Conservation (phyloP, 164 flowering plant species). For the Cinnamomum chago region DNA sequence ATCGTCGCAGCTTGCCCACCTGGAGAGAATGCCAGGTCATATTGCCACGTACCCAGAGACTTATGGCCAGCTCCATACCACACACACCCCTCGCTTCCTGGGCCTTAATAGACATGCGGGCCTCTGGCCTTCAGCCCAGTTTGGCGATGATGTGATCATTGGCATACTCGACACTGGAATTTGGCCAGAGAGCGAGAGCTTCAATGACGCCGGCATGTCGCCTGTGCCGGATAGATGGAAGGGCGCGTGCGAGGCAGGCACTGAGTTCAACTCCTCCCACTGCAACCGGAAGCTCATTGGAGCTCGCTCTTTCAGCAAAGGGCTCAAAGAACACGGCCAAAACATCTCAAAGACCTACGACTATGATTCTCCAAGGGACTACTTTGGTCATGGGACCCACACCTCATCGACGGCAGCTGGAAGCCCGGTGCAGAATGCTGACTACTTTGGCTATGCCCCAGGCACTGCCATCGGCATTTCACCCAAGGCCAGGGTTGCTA, state of each 20-base stretch:
- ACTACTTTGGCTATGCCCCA: constrained; percentile 58
- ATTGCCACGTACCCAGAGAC: constrained; percentile 25
- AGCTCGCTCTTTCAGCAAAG: constrained; percentile 17
- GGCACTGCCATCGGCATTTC: constrained; percentile 6
- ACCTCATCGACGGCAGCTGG: constrained; percentile 85
- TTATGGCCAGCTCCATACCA: constrained; percentile 15
- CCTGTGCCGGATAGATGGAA: constrained; percentile 7
- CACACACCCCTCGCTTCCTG: constrained; percentile 8
- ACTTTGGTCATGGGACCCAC: constrained; percentile 87
- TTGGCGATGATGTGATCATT: constrained; percentile 13
- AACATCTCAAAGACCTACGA: constrained; percentile 6
- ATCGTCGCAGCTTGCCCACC: constrained; percentile 30
- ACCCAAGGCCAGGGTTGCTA: constrained; percentile 12
- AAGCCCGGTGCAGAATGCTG: constrained; percentile 43
- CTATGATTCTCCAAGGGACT: constrained; percentile 53
- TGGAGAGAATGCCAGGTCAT: constrained; percentile 41
- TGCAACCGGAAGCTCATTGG: constrained; percentile 23
- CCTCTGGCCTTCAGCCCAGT: constrained; percentile 8
- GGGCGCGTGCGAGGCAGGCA: constrained; percentile 11
- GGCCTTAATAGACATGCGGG: constrained; percentile 8
- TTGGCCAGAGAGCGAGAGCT: constrained; percentile 11
- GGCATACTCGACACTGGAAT: constrained; percentile 11
- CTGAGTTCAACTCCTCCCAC: constrained; percentile 13
- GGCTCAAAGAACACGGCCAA: background rate
- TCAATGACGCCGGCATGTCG: constrained; percentile 4